phyloP scores from a whole-genome alignment of 2,329 filamentous ascomycete species.

The Xylaria sp. region DNA sequence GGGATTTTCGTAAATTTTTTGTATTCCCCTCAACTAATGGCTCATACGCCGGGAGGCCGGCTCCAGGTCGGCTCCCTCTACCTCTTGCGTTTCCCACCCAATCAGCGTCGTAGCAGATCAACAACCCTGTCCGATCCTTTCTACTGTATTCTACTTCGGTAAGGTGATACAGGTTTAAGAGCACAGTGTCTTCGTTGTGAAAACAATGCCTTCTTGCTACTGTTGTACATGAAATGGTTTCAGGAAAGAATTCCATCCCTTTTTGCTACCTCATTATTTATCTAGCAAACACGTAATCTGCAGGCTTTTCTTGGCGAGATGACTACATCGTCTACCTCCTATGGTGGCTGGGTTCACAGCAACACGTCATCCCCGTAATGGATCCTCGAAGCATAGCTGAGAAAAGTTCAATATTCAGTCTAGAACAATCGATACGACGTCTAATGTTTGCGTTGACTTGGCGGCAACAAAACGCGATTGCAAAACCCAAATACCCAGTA shows the following conservation, averaged over 20 bases:
- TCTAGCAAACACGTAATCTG: neutral
- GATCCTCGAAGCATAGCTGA: neutral
- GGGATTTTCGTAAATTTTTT: neutral
- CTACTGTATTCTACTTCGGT: neutral
- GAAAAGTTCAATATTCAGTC: neutral
- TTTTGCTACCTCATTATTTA: too few relatives aligned
- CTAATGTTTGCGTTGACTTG: too few relatives aligned
- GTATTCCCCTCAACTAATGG: neutral
- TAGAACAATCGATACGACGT: neutral
- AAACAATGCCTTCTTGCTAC: neutral
- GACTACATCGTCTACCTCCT: neutral
- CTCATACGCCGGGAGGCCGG: neutral
- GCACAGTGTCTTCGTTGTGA: neutral
- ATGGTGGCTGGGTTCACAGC: neutral
- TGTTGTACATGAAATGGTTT: neutral
- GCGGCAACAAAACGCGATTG: too few relatives aligned
- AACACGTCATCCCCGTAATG: neutral
- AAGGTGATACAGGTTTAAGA: neutral
- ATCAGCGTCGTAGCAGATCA: conserved; percentile 8
- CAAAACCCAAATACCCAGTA: too few relatives aligned
- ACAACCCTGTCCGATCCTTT: neutral
- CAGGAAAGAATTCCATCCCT: neutral
- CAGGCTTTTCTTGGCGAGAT: neutral
- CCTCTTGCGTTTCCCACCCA: conserved; percentile 22
- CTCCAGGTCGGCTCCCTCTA: neutral